Conservation (phyloP, 2,329 filamentous ascomycete species). For the Thielaviopsis euricoi region DNA sequence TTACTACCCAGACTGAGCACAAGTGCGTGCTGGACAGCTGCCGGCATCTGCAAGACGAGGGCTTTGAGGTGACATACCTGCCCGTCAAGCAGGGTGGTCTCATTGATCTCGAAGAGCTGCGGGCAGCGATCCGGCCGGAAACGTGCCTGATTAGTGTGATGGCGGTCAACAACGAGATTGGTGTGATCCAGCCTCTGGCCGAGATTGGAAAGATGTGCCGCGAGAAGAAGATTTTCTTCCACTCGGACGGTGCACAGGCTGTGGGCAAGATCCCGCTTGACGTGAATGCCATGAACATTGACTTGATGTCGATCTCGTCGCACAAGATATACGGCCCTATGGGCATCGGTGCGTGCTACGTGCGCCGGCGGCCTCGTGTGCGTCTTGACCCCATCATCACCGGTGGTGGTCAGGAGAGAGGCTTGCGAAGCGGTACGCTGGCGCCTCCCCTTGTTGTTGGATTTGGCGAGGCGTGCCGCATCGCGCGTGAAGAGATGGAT, state of each 20-base stretch:
- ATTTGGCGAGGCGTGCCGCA: conserved; percentile 87
- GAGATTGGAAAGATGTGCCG: conserved; percentile 89
- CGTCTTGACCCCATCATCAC: conserved; percentile 91
- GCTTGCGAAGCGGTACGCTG: conserved; percentile 82
- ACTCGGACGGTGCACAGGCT: conserved; percentile 89
- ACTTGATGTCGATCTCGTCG: conserved; percentile 95
- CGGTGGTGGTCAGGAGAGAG: conserved; percentile 90
- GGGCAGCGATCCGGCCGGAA: conserved; percentile 78
- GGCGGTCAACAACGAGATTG: conserved; percentile 99
- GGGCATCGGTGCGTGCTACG: conserved; percentile 91
- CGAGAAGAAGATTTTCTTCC: conserved; percentile 89
- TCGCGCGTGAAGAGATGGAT: conserved; percentile 76
- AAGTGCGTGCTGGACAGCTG: conserved; percentile 98
- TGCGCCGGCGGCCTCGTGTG: conserved; percentile 80
- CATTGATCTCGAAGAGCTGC: conserved; percentile 65
- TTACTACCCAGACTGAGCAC: conserved; percentile 95
- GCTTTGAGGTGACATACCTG: conserved; percentile 92
- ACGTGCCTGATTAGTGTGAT: conserved; percentile 92
- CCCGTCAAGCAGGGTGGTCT: conserved; percentile 80
- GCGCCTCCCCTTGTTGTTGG: conserved; percentile 79
- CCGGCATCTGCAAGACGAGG: conserved; percentile 89
- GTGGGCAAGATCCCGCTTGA: conserved; percentile 97
- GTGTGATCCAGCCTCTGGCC: conserved; percentile 90
- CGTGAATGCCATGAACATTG: conserved; percentile 95
- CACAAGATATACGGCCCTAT: conserved; percentile 99